A percentile compares a stretch with the other conserved stretches of the same genome.
Evolutionary conservation across 306 rosid genomes (phyloP).

Genomic region (Citrullus amarus): DNA sequence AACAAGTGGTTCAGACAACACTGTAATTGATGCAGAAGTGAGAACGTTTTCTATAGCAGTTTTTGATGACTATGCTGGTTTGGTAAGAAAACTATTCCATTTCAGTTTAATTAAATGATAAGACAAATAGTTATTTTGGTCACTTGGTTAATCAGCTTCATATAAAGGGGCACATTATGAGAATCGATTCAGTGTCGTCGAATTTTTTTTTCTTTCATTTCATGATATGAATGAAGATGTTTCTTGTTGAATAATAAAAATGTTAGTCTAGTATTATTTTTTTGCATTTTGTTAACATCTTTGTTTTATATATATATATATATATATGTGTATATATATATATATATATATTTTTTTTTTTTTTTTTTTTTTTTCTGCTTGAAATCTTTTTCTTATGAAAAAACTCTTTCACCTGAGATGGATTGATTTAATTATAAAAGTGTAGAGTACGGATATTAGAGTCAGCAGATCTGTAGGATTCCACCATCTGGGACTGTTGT

Average conservation of each 20-base stretch:
- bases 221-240: background rate
- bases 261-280: background rate
- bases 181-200: background rate
- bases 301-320: too few species aligned
- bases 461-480: background rate
- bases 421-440: background rate
- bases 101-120: background rate
- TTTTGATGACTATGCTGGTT: constrained; percentile 96
- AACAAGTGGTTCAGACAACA: constrained; percentile 60
- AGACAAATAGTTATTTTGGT: background rate
- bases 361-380: background rate
- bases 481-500: background rate
- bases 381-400: background rate
- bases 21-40: constrained; percentile 68
- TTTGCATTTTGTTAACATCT: background rate
- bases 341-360: too few species aligned
- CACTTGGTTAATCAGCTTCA: background rate
- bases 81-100: constrained; percentile 52
- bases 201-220: background rate
- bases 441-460: background rate
- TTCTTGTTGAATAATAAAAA: background rate
- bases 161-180: background rate
- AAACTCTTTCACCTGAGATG: background rate
- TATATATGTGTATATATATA: too few species aligned
- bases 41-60: constrained; percentile 78